Conservation (phyloP, 2,329 filamentous ascomycete species). For the Fusarium secorum region DNA sequence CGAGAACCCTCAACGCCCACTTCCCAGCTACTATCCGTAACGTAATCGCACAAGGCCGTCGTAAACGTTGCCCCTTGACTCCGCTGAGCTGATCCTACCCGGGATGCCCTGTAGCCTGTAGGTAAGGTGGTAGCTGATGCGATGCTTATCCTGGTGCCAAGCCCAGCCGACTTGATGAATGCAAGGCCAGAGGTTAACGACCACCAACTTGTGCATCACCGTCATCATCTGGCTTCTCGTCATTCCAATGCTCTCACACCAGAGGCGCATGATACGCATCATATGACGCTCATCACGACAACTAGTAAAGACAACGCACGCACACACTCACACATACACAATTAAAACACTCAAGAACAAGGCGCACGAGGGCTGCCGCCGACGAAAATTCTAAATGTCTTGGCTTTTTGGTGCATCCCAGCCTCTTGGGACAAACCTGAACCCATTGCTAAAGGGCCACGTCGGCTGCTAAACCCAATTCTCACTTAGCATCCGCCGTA, state of each 20-base stretch:
- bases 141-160: conserved; percentile 10
- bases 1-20: conserved; percentile 12
- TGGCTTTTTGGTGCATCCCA: conserved; percentile 27
- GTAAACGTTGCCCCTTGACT: neutral
- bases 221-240: conserved; percentile 1
- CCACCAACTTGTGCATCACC: neutral
- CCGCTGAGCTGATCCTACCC: conserved; percentile 4
- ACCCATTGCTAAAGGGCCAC: conserved; percentile 32
- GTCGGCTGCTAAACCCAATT: conserved; percentile 39
- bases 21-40: neutral
- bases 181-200: conserved; percentile 9
- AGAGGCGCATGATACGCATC: conserved; percentile 15
- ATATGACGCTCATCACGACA: conserved; percentile 21
- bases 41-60: conserved; percentile 11
- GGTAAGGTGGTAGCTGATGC: neutral
- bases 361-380: neutral
- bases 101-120: conserved; percentile 6
- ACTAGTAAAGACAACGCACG: neutral
- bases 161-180: conserved; percentile 19
- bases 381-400: conserved; percentile 20
- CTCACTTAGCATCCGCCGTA: conserved; percentile 31
- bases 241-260: conserved; percentile 32
- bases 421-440: conserved; percentile 24
- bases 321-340: neutral
- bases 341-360: neutral